Evolutionary conservation across 208 protist species (phyloP).

Genomic region (Acanthamoeba sp.): DNA sequence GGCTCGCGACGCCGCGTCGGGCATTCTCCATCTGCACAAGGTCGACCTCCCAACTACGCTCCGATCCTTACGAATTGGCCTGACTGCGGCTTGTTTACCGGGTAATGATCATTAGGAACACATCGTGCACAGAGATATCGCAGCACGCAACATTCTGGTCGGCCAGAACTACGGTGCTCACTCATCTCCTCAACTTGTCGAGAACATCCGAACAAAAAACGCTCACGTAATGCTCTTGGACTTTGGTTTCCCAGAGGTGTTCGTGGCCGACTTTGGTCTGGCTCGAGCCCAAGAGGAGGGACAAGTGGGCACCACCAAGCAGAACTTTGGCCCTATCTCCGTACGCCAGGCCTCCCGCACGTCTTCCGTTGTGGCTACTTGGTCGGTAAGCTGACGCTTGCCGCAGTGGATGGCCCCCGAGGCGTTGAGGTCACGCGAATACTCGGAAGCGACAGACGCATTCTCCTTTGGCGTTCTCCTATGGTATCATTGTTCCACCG

Average conservation of each 20-base stretch:
- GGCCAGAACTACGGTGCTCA: constrained; percentile 56
- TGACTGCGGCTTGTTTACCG: background rate
- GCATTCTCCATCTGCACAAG: constrained; percentile 75
- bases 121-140: constrained; percentile 62
- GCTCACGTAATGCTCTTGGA: no score
- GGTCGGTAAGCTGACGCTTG: no score
- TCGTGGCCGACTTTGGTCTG: constrained; percentile 71
- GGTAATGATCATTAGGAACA: background rate
- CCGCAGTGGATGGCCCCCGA: constrained; percentile 74
- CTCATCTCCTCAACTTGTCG: no score
- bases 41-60: background rate
- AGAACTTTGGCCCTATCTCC: constrained; percentile 64
- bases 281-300: constrained; percentile 5
- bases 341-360: background rate
- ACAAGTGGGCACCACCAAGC: constrained; percentile 39
- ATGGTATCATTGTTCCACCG: constrained; percentile 17
- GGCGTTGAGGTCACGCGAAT: constrained; percentile 39
- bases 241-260: no score
- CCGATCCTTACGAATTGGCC: background rate
- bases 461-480: constrained; percentile 68
- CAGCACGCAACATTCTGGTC: constrained; percentile 57
- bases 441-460: constrained; percentile 70
- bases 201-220: no score
- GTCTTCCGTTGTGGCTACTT: no score
- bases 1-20: constrained; percentile 58